phyloP scores from a whole-genome alignment of 176 grass and related monocot species.

The Dendrocalamus sinicus region DNA sequence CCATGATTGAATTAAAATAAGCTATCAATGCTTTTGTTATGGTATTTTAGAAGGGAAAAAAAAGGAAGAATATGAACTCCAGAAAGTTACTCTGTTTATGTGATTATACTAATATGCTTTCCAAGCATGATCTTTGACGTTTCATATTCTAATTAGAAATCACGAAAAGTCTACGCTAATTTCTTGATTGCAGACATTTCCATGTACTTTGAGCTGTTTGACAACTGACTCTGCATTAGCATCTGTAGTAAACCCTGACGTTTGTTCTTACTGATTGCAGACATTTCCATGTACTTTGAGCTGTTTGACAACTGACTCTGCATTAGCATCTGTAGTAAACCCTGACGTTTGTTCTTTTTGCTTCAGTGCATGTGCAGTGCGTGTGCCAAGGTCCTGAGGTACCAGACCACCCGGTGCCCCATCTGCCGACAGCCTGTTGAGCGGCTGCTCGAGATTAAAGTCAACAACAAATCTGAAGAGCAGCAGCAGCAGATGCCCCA shows the following conservation, averaged over 20 bases:
- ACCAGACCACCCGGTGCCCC: conserved; percentile 85
- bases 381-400: conserved; percentile 96
- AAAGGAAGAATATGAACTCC: neutral
- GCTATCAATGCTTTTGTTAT: conserved; percentile 6
- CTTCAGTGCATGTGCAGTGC: conserved; percentile 96
- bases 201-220: neutral
- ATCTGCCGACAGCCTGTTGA: conserved; percentile 96
- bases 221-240: neutral
- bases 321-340: conserved; percentile 24
- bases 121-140: neutral
- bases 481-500: conserved; percentile 47
- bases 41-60: neutral
- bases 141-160: conserved; percentile 13
- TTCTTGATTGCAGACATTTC: neutral
- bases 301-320: neutral
- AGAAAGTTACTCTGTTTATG: neutral
- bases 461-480: conserved; percentile 80
- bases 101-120: neutral
- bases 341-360: conserved; percentile 38
- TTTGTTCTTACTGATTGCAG: neutral
- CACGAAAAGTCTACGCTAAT: neutral
- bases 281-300: neutral
- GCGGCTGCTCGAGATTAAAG: conserved; percentile 87
- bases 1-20: neutral
- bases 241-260: conserved; percentile 27